A percentile compares a stretch with the other conserved stretches of the same genome.
phyloP scores from a whole-genome alignment of 1,284 basidiomycete species.

The Ganoderma multipileum region DNA sequence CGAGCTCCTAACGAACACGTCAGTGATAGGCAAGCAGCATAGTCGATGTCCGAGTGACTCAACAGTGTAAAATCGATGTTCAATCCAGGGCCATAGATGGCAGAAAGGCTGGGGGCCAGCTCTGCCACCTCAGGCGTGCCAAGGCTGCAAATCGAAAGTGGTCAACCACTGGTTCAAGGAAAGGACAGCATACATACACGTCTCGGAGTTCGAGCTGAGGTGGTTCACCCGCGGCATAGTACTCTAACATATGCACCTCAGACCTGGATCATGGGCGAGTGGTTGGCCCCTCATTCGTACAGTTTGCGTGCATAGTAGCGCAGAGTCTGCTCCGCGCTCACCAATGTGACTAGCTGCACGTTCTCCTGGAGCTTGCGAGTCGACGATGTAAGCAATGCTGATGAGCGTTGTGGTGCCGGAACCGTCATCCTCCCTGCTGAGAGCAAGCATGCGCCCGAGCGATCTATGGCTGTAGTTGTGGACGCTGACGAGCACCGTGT shows the following conservation, averaged over 20 bases:
- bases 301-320: slow-evolving; percentile 70
- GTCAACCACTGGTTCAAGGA: neutral
- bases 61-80: slow-evolving; percentile 74
- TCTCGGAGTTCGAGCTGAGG: slow-evolving; percentile 80
- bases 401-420: slow-evolving; percentile 79
- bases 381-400: slow-evolving; percentile 77
- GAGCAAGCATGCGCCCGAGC: slow-evolving; percentile 78
- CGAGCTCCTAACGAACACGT: too few relatives aligned
- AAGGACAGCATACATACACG: slow-evolving; percentile 49
- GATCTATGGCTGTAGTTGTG: slow-evolving; percentile 90
- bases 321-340: slow-evolving; percentile 77
- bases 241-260: slow-evolving; percentile 91
- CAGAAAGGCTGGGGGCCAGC: slow-evolving; percentile 76
- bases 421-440: slow-evolving; percentile 84
- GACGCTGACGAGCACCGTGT: slow-evolving; percentile 75
- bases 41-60: too few relatives aligned
- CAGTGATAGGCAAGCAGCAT: too few relatives aligned
- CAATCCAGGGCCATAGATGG: slow-evolving; percentile 83
- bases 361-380: slow-evolving; percentile 70
- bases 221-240: slow-evolving; percentile 76
- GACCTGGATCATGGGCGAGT: slow-evolving; percentile 85
- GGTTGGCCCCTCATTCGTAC: slow-evolving; percentile 61
- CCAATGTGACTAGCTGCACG: slow-evolving; percentile 73
- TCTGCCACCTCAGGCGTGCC: slow-evolving; percentile 79
- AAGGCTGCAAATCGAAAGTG: slow-evolving; percentile 56